phyloP scores from a whole-genome alignment of 2,329 filamentous ascomycete genomes.

The Xylaria sp. region DNA sequence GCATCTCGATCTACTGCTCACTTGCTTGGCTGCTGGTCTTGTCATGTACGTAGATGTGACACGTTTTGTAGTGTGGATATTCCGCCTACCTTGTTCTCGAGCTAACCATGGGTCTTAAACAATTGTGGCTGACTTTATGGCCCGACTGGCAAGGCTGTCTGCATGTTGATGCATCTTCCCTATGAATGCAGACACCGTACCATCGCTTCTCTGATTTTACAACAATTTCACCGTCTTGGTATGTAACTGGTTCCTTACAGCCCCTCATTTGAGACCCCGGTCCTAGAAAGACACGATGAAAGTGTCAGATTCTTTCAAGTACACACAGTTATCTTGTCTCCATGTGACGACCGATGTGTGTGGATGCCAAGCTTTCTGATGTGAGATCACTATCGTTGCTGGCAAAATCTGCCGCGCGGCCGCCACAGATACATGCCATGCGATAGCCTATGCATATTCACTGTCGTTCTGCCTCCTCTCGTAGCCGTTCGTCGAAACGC shows the following conservation, averaged over 20 bases:
- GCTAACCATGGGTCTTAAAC: not conserved
- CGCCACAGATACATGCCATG: slow-evolving; percentile 8
- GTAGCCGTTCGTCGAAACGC: slow-evolving; percentile 74
- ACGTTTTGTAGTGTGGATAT: not conserved
- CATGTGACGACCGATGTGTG: slow-evolving; percentile 23
- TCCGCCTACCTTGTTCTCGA: not conserved
- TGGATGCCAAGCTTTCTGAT: slow-evolving; percentile 33
- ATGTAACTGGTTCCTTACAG: slow-evolving; percentile 6
- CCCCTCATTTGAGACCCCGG: slow-evolving; percentile 13
- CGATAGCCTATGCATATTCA: slow-evolving; percentile 41
- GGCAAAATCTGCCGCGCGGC: slow-evolving; percentile 4
- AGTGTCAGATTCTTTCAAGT: slow-evolving; percentile 20
- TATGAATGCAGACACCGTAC: slow-evolving; percentile 13
- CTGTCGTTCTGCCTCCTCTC: slow-evolving; percentile 75
- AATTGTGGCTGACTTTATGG: slow-evolving; percentile 16
- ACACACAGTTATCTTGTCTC: slow-evolving; percentile 16
- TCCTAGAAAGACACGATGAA: slow-evolving; percentile 11
- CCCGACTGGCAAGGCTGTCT: slow-evolving; percentile 18
- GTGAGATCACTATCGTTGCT: slow-evolving; percentile 24
- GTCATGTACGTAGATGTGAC: not conserved
- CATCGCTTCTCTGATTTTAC: slow-evolving; percentile 8
- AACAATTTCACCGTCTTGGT: not conserved
- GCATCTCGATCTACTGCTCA: not conserved
- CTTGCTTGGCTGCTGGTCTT: not conserved
- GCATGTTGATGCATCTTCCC: slow-evolving; percentile 7